Evolutionary conservation across 1,284 basidiomycete species (phyloP), one percentile per base, ranked within the genome.

Genomic region (Malassezia caprae): DNA sequence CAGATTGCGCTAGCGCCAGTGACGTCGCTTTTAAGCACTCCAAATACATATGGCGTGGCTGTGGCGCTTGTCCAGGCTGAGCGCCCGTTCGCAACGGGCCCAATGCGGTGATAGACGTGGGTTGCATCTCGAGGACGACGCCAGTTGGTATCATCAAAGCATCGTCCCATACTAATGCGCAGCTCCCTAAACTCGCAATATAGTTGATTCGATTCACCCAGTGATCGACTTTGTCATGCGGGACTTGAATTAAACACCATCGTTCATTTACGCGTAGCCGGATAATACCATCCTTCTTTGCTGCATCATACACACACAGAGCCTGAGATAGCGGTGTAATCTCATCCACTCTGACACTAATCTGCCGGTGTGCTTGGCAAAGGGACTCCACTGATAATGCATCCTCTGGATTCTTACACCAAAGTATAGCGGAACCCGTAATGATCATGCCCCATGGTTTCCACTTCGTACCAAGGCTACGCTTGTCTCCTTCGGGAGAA

Each of bases 401-500:
- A 6, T 39, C 37, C 6, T 39, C 19, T 10, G 12, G 76, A 75
- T 96, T 90, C 59, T 88, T 88, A 77, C 91, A 91, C 72, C 96
- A 86, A 42, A 96, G 80, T 8, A 98, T 78, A 69, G 96, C 91
- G 8, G 89, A 89, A 28, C 84, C 85, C 3, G 90, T 91, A 50
- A 99, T 79, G 49, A 94, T 79, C 8, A 91, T 84, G 58, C 83
- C 86, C 81, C 85, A 93, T 30, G 83, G 78, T 67, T 81, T 85
- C 93, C 93, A 98, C 10, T 39, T 39, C 1, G 37, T 39, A 12
- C 37, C 37, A 2, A 27, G 15, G 24, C 41, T 27, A 4, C 24
- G 41, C 41, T 26, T 30, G 13, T 30, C 23, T 26, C 37, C 37
- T 21, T 39, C 37, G 10, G 37, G 19, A 21, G 37, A 39, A 39